These are phyloP conservation scores for Talaromyces rugulosus DNA, from an alignment of 2,329 filamentous ascomycete genomes.

Conservation along the genomic window DNA sequence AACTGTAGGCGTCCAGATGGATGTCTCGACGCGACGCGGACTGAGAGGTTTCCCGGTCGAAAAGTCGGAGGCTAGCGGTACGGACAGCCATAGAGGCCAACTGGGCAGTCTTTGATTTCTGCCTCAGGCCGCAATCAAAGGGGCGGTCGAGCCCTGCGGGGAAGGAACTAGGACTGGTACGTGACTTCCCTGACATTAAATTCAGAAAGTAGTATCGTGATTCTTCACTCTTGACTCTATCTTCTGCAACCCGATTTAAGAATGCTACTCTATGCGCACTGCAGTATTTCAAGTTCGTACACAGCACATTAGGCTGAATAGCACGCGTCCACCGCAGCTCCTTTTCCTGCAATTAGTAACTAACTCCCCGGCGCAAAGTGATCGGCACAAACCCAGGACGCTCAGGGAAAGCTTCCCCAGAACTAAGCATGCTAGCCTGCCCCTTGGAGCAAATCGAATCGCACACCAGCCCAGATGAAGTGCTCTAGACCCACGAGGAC, in stretches of 20 bases:
- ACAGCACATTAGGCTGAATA: background rate
- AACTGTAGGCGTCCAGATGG: background rate
- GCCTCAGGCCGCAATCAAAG: slow-evolving; percentile 15
- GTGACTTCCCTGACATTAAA: no score
- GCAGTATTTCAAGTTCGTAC: no score
- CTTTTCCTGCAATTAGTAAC: background rate
- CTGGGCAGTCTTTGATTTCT: slow-evolving; percentile 15
- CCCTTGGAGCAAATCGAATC: background rate
- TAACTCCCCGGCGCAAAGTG: background rate
- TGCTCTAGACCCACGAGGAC: background rate
- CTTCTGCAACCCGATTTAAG: background rate
- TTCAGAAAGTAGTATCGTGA: no score
- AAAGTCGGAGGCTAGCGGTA: slow-evolving; percentile 15
- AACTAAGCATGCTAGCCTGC: background rate
- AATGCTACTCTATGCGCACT: background rate
- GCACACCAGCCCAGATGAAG: background rate
- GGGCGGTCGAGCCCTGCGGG: background rate
- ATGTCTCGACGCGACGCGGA: slow-evolving; percentile 13
- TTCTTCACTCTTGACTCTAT: background rate
- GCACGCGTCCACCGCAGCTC: background rate
- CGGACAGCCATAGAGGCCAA: slow-evolving; percentile 13
- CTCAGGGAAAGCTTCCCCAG: background rate
- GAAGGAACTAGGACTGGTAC: background rate
- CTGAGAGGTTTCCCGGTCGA: slow-evolving; percentile 5
- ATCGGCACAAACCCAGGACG: background rate